phyloP scores from a whole-genome alignment of 441 rosid species.

The Gossypium lobatum region DNA sequence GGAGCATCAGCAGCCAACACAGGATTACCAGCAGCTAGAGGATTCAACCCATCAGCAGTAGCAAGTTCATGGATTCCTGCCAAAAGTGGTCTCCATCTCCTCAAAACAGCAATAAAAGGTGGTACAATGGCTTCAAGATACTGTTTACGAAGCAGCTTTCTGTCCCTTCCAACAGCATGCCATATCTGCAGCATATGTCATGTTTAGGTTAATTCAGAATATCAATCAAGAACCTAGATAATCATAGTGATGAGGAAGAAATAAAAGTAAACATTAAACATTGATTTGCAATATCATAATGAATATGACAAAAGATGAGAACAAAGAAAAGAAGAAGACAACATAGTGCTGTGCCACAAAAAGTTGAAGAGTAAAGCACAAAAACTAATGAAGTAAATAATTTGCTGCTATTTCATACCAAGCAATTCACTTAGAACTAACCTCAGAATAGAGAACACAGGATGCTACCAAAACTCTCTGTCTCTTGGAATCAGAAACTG shows the following conservation, averaged over 20 bases:
- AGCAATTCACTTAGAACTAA: conserved; percentile 38
- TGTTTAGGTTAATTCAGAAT: background rate
- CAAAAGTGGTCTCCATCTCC: conserved; percentile 97
- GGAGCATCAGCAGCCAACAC: conserved; percentile 93
- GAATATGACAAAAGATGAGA: conserved; percentile 13
- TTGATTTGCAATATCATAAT: conserved; percentile 14
- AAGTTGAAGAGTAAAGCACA: background rate
- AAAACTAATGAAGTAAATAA: conserved; percentile 2
- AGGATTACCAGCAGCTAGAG: conserved; percentile 88
- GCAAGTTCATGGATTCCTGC: conserved; percentile 99
- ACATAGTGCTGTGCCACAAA: conserved; percentile 1
- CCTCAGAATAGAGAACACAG: conserved; percentile 98
- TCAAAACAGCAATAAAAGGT: conserved; percentile 89
- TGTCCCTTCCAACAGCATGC: conserved; percentile 91
- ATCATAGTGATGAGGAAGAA: conserved; percentile 12
- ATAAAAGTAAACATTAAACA: background rate
- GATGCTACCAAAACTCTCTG: conserved; percentile 97
- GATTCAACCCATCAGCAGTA: conserved; percentile 95
- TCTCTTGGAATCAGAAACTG: conserved; percentile 92
- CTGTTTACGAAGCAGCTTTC: conserved; percentile 80
- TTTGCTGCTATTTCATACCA: conserved; percentile 7
- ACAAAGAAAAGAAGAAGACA: conserved; percentile 17
- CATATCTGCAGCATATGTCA: conserved; percentile 54
- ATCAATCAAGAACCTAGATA: conserved; percentile 18
- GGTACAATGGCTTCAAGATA: conserved; percentile 93